Base-by-base conservation (phyloP, 352 stramenopile genomes). In the Phytophthora nicotianae region DNA sequence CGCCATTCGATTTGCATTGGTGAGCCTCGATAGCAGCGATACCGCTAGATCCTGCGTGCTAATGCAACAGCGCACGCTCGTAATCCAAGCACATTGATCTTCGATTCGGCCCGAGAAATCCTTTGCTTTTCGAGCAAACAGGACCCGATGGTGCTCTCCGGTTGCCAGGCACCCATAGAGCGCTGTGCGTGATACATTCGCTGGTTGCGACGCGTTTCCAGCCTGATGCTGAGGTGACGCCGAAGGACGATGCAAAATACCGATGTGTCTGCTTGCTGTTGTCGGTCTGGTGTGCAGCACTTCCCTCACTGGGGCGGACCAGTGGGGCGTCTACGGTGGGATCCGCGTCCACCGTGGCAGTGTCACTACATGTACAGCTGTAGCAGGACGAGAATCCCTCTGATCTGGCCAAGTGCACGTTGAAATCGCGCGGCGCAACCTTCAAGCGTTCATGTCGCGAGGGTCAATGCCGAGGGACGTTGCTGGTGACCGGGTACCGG, bases 211-310 rank as follows among this genome's bases (percentile, higher is more conserved):
- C 59, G 51, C 50, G 45, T 37, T 16, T 23, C 50, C 16, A 7
- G 33, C 46, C 35, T 61, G 50, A 61, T 54, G 47, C 52, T 62
- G 46, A 68, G 38, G 29, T 59, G 56, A 62, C 49, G 57, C 45
- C 51, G 38, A 57, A 50, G 29, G 26, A 50, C 43, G 52, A 60
- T 62, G 42, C 24, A 58, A 62, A 58, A 62, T 32, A 42, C 21
- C 57, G 27, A 70, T 58, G 50, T 55, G 58, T 59, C 45, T 62
- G 42, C 47, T 29, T 56, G 38, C 38, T 47, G 54, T 48, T 38
- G 27, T 41, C 29, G 37, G 37, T 43, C 37, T 43, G 32, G 32
- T 9, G 13, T 17, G 21, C 24, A 38, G 37, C 19, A 23, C 9
- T 6, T 32, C 33, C 2, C 20, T 49, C 19, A 29, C 37, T 45